Evolutionary conservation across 257 asterid genomes (phyloP), one percentile per base, ranked within the genome.

Genomic region (Solanum corneliomulleri): DNA sequence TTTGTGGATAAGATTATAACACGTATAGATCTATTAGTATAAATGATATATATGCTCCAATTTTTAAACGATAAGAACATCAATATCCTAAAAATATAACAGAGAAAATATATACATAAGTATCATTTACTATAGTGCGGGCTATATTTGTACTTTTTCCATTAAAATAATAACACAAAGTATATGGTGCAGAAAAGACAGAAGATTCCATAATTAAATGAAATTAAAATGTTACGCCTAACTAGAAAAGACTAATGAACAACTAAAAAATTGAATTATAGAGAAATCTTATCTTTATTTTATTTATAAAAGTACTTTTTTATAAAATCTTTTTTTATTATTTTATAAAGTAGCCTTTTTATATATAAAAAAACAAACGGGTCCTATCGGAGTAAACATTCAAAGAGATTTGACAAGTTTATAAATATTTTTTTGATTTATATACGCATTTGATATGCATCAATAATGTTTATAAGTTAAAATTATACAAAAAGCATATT

Each of bases 41-140:
- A 37, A 37, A 37, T 5, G 0, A 5, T 37, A 37, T 37, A 35
- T 1, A 37, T 37, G 6, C 6, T 37, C 0, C 6, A 37, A 4
- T 5, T 37, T 37, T 37, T 37, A 0, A 1, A 37, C 1, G 0
- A 1, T 6, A 37, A 0, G 1, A 5, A 0, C 1, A 37, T 37
- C 1, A 37, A 5, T 37, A 37, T 37, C 1, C 39, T 6, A 37
- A 37, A 37, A 37, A 0, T 37, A 37, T 37, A 37, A 37, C 39
- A 5, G 0, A 33, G 1, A 33, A 33, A 3, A 33, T 33, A 33
- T 33, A 33, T 33, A 33, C 4, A 33, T 3, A 33, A 33, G 5
- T 33, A 33, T 35, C 7, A 35, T 35, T 35, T 35, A 35, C 7
- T 4, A 35, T 5, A 35, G 7, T 35, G 7, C 39, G 39, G 39